phyloP scores from a whole-genome alignment of 1,284 basidiomycete species.

The Cutaneotrichosporon cavernicola region DNA sequence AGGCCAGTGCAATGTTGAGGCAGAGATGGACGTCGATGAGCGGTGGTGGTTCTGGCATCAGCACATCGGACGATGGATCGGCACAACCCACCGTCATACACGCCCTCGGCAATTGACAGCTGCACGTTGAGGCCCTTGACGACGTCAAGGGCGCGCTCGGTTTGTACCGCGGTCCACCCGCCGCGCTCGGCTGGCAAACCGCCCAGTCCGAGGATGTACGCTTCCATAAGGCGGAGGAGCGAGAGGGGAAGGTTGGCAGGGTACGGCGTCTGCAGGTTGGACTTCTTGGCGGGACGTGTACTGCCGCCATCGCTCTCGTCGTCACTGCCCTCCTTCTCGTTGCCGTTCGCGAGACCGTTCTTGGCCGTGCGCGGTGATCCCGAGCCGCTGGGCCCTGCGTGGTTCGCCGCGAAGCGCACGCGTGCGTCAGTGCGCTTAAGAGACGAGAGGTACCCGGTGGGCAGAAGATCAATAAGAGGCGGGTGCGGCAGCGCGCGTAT shows the following conservation, averaged over 20 bases:
- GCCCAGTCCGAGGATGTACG: constrained; percentile 45
- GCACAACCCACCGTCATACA: constrained; percentile 41
- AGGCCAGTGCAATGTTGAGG: constrained; percentile 19
- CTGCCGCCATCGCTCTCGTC: constrained; percentile 7
- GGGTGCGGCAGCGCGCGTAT: constrained; percentile 48
- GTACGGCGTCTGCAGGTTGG: constrained; percentile 43
- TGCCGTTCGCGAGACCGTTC: constrained; percentile 12
- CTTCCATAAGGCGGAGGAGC: constrained; percentile 48
- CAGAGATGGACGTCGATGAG: constrained; percentile 16
- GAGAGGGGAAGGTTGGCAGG: constrained; percentile 49
- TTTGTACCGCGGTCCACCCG: constrained; percentile 46
- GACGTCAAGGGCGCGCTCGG: constrained; percentile 42
- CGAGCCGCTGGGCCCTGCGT: constrained; percentile 39
- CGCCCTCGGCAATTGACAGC: constrained; percentile 46
- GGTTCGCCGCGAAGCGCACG: constrained; percentile 46
- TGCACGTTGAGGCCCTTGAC: constrained; percentile 37
- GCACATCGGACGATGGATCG: neutral
- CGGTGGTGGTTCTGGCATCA: constrained; percentile 20
- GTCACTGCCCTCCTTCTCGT: constrained; percentile 10
- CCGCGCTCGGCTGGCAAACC: constrained; percentile 31
- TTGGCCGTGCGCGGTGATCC: constrained; percentile 13
- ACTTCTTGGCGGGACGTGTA: constrained; percentile 30
- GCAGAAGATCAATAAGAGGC: constrained; percentile 49
- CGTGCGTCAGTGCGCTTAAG: constrained; percentile 49
- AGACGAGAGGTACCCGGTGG: constrained; percentile 42